Conservation (phyloP, 2,329 filamentous ascomycete species). For the Aspergillus niger region DNA sequence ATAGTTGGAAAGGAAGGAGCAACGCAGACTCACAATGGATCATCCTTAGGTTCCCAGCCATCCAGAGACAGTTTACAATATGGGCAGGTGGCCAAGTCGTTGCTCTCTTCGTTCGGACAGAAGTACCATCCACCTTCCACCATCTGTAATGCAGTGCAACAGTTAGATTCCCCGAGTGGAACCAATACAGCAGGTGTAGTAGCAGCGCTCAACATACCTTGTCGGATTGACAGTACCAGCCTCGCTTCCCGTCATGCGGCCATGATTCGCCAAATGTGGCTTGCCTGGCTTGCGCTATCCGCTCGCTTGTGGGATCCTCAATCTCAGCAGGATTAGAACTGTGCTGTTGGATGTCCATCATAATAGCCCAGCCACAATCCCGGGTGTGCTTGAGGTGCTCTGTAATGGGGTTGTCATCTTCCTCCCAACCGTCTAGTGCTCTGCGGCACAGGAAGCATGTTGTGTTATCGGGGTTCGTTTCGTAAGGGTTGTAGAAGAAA, state of each 20-base stretch:
- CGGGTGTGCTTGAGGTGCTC: conserved; percentile 85
- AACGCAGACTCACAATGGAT: conserved; percentile 69
- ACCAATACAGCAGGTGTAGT: not conserved
- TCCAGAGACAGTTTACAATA: conserved; percentile 90
- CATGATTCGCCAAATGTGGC: conserved; percentile 82
- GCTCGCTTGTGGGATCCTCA: conserved; percentile 71
- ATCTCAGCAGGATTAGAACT: conserved; percentile 52
- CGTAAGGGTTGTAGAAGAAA: conserved; percentile 81
- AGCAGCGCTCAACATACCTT: conserved; percentile 61
- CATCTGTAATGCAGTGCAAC: conserved; percentile 57
- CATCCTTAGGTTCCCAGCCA: conserved; percentile 91
- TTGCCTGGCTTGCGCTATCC: conserved; percentile 74
- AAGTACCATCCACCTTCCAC: conserved; percentile 93
- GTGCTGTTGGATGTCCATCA: conserved; percentile 58
- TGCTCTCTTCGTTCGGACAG: conserved; percentile 77
- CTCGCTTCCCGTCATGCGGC: conserved; percentile 86
- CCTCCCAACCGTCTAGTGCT: conserved; percentile 88
- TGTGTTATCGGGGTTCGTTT: conserved; percentile 79
- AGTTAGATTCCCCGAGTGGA: conserved; percentile 13
- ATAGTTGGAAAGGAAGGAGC: conserved; percentile 19
- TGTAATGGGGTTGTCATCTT: conserved; percentile 75
- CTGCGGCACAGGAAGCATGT: conserved; percentile 85
- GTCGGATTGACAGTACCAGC: conserved; percentile 85
- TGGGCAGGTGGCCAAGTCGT: conserved; percentile 86
- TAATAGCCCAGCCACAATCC: conserved; percentile 84